Evolutionary conservation across 306 rosid genomes (phyloP).

Genomic region (Citrullus amarus): DNA sequence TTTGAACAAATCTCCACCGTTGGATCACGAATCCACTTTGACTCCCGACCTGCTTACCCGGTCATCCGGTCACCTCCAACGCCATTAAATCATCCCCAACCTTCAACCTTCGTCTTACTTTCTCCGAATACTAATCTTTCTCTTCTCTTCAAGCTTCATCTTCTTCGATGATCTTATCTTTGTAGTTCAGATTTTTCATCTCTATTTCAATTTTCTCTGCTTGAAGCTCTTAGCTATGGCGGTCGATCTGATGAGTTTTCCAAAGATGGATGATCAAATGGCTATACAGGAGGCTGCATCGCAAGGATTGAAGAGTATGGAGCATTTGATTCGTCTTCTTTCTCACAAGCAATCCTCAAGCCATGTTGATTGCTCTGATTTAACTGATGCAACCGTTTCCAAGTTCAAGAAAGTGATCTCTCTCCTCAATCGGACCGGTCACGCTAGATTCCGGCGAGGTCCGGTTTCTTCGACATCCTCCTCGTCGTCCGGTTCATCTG

Average conservation of each 20-base stretch:
- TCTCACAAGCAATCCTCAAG: conserved; percentile 34
- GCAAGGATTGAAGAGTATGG: conserved; percentile 68
- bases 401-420: conserved; percentile 60
- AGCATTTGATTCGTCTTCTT: conserved; percentile 43
- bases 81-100: conserved; percentile 22
- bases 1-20: conserved; percentile 34
- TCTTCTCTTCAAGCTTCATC: not conserved
- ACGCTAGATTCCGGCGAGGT: conserved; percentile 87
- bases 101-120: not conserved
- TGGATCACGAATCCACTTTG: conserved; percentile 22
- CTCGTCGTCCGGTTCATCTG: conserved; percentile 10
- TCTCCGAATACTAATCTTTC: not conserved
- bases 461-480: conserved; percentile 28
- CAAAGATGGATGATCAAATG: conserved; percentile 56
- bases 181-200: not conserved
- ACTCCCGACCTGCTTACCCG: conserved; percentile 24
- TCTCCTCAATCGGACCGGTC: conserved; percentile 66
- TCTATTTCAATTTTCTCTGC: not conserved
- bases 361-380: conserved; percentile 39
- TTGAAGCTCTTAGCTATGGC: conserved; percentile 24
- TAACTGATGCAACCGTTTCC: conserved; percentile 56
- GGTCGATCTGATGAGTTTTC: conserved; percentile 54
- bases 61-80: conserved; percentile 30
- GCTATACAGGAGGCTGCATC: conserved; percentile 73
- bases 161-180: conserved; percentile 16